These are phyloP conservation scores for Nematodospora anomalae DNA, from an alignment of 1,139 yeast genomes.

Conservation along the genomic window DNA sequence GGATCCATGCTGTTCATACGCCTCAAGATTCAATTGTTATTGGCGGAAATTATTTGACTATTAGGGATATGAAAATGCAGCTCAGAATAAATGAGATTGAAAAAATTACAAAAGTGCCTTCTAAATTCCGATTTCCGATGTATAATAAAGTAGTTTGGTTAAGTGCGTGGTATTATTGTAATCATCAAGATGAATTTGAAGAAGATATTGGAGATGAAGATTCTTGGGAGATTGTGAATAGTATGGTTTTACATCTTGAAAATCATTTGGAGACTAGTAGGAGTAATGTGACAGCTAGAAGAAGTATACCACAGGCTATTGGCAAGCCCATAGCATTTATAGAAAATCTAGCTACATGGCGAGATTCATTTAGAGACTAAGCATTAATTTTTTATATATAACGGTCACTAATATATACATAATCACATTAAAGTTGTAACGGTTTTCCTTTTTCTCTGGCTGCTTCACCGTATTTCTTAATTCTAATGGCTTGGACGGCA, in stretches of 20 bases:
- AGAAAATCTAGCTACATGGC: conserved; percentile 22
- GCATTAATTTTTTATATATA: not conserved
- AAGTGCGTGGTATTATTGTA: conserved; percentile 46
- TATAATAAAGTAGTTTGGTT: conserved; percentile 74
- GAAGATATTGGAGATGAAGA: conserved; percentile 20
- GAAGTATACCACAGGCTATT: conserved; percentile 28
- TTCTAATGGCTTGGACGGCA: conserved; percentile 96
- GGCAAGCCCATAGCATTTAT: conserved; percentile 25
- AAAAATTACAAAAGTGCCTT: conserved; percentile 66
- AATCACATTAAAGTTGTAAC: conserved; percentile 22
- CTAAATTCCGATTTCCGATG: conserved; percentile 74
- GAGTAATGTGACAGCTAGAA: conserved; percentile 27
- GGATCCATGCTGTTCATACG: conserved; percentile 91
- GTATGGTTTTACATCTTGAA: conserved; percentile 22
- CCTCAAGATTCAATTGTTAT: conserved; percentile 78
- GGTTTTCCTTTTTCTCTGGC: conserved; percentile 73
- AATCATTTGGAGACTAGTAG: conserved; percentile 30
- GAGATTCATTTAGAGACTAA: conserved; percentile 5
- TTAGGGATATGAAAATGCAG: conserved; percentile 62
- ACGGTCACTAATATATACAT: conserved; percentile 1
- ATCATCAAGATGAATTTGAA: conserved; percentile 24
- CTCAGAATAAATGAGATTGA: conserved; percentile 63
- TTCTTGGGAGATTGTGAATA: conserved; percentile 6
- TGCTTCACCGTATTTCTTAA: conserved; percentile 96
- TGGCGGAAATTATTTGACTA: conserved; percentile 83